Evolutionary conservation across 139 green algal species (phyloP), one percentile per base, ranked within the genome.

Genomic region (Klebsormidium nitens): DNA sequence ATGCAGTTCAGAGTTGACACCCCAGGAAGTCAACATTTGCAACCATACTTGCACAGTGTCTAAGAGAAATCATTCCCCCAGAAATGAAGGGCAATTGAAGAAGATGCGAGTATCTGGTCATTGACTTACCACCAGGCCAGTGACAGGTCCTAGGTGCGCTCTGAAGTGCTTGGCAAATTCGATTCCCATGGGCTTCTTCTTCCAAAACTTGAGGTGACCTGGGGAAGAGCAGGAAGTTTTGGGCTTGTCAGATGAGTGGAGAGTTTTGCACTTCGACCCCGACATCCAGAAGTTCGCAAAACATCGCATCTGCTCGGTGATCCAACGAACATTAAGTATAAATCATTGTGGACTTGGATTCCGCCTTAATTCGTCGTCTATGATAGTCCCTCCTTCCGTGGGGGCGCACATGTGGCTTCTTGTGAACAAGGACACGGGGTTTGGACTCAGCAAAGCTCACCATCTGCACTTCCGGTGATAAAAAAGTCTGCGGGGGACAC

Each of bases 121-220:
- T 63, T 61, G 59, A 75, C 58, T 44, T 29, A 76, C 74, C 14
- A 57, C 59, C 6, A 81, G 68, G 37, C 84, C 89, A 39, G 90
- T 72, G 11, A 97, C 80, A 5, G 86, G 52, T 0, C 87, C 89
- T 38, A 95, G 23, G 72, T 98, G 93, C n/a, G 90, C 86, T 5
- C 84, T 68, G 79, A 87, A 95, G 50, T 93, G 85, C 75, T 95
- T 95, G n/a, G 84, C 89, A 77, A 95, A 95, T 69, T 95, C 91
- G 8, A 97, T 79, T 49, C 90, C 89, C n/a, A 74, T 50, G 1
- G 81, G 36, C 55, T 81, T 74, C 80, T 97, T 97, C 77, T 96
- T 97, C 94, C 94, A 99, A 71, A 99, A 97, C 84, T 98, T 98
- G n/a, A 99, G 39, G 74, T 91, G 85, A 2, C 94, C 70, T 71